Evolutionary conservation across 257 asterid genomes (phyloP), one percentile per base, ranked within the genome.

Genomic region (Jasminum sambac): DNA sequence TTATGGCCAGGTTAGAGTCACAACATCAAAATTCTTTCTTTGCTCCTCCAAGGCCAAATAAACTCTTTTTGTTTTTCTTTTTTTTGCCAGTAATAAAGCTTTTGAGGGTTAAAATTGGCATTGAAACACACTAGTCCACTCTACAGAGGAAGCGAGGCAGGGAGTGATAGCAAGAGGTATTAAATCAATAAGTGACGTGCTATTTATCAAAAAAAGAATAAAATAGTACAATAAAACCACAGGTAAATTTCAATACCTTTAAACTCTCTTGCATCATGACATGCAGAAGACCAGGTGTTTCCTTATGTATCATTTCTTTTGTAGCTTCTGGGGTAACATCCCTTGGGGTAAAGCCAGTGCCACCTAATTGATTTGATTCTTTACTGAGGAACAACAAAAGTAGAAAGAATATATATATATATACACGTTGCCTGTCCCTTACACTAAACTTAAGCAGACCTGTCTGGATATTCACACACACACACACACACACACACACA

Each of bases 251-350:
- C 17, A 60, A 41, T 84, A 94, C 97, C 98, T 94, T 94, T 72
- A 94, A 74, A 78, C 98, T 91, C 84, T 91, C 99, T 82, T 72
- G 96, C 91, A 91, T 91, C 98, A 91, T 94, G 50, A 89, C 96
- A 79, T 89, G 80, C 38, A 87, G 87, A 70, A 94, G 89, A 71
- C 96, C 99, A 19, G 99, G 99, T 42, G 99, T 87, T 79, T 89
- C 96, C 85, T 83, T 94, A 78, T 88, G 88, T 77, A 94, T 84
- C 80, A 91, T 79, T 66, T 72, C 74, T 80, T 94, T 94, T 23
- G 99, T 94, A 67, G 99, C 99, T 86, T 94, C 99, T 0, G 99
- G 99, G 6, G 99, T 94, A 55, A 91, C 96, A 72, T 94, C 99
- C 77, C 98, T 84, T 38, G 98, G 98, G 66, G 98, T 85, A 72